These are phyloP conservation scores for Lentinula boryana DNA, from an alignment of 768 basidiomycete genomes.

Conservation along the genomic window DNA sequence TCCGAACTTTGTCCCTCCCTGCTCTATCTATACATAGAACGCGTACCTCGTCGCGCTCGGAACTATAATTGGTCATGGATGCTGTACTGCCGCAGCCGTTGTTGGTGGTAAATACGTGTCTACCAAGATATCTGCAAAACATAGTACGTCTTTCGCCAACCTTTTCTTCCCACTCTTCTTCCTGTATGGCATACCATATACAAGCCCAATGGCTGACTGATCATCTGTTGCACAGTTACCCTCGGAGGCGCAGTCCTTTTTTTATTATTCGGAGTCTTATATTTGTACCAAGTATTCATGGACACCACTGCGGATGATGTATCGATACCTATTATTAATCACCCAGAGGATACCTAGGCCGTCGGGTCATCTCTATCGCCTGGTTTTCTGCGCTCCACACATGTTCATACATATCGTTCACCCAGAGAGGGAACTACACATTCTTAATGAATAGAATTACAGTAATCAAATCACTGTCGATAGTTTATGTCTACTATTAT, in stretches of 20 bases:
- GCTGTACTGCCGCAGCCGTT: conserved; percentile 86
- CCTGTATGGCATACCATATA: neutral
- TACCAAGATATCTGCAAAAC: conserved; percentile 92
- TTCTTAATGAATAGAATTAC: no score
- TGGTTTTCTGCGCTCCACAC: no score
- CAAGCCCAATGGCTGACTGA: neutral
- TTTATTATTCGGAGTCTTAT: conserved; percentile 76
- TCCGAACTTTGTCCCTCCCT: neutral
- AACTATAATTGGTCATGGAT: conserved; percentile 82
- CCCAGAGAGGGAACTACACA: no score
- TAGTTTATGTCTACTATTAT: no score
- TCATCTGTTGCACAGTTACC: conserved; percentile 50
- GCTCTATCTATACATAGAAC: conserved; percentile 48
- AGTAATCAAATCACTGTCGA: no score
- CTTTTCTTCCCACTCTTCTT: conserved; percentile 5
- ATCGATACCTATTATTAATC: conserved; percentile 7
- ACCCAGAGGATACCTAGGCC: neutral
- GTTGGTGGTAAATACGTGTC: conserved; percentile 91
- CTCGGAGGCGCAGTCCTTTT: conserved; percentile 78
- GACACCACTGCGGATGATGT: conserved; percentile 5
- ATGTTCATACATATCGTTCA: no score
- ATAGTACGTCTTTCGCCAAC: conserved; percentile 49
- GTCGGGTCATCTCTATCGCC: no score
- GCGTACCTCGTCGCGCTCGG: conserved; percentile 88
- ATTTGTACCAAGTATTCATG: conserved; percentile 61